Conservation (phyloP, 164 flowering plant genomes). For the Vitis amurensis region DNA sequence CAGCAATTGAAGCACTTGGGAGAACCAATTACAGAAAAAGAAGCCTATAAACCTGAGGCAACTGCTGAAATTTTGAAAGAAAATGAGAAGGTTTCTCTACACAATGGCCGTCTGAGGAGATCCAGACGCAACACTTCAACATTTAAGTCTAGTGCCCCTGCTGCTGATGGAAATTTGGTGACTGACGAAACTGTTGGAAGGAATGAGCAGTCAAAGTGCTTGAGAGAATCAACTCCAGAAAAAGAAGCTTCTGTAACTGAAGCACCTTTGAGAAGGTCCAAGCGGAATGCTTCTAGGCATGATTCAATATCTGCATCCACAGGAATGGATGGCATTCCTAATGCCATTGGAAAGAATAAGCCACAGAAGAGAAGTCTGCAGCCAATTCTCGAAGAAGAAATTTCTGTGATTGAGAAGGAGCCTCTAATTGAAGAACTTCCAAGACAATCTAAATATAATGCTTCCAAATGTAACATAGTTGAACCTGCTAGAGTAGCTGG, state of each 20-base stretch:
- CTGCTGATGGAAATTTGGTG: background rate
- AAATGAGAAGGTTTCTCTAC: background rate
- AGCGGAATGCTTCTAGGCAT: conserved; percentile 4
- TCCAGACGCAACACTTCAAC: conserved; percentile 4
- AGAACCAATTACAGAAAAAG: background rate
- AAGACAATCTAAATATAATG: conserved; percentile 9
- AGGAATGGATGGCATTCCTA: background rate
- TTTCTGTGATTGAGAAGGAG: conserved; percentile 1
- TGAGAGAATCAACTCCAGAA: background rate
- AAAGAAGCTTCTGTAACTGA: background rate
- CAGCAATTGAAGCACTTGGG: background rate
- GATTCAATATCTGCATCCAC: background rate
- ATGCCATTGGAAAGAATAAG: background rate
- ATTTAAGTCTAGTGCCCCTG: background rate
- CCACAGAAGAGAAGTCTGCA: background rate
- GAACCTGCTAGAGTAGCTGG: background rate
- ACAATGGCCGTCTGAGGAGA: background rate
- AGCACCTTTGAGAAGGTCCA: background rate
- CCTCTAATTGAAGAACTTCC: background rate
- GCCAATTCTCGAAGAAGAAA: background rate
- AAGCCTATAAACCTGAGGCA: background rate
- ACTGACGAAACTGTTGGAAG: background rate
- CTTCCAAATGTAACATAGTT: background rate
- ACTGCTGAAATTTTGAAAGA: background rate
- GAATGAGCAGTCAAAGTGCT: background rate